Conservation (phyloP, 148 eudicot genomes). For the Hydrangea macrophylla region DNA sequence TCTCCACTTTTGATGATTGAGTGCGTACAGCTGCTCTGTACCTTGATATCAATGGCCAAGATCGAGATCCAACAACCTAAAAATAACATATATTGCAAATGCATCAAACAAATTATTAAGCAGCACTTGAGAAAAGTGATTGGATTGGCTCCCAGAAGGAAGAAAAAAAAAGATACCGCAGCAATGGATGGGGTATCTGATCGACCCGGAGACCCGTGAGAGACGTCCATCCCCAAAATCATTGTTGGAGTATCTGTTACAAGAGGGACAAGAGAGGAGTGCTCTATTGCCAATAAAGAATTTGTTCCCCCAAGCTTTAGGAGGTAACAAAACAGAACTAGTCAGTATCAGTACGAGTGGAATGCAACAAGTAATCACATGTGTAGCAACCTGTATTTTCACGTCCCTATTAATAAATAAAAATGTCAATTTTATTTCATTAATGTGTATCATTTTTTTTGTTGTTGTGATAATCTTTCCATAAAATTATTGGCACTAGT, state of each 20-base stretch:
- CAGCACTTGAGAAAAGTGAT: neutral
- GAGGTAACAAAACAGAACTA: neutral
- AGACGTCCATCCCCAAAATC: constrained; percentile 95
- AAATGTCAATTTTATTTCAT: too few species aligned
- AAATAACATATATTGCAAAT: constrained; percentile 4
- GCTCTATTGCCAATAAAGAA: constrained; percentile 78
- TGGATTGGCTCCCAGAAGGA: neutral
- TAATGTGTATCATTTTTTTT: too few species aligned
- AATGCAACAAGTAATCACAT: constrained; percentile 11
- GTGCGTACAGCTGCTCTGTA: constrained; percentile 80
- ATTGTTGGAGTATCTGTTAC: constrained; percentile 79
- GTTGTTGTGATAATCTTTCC: too few species aligned
- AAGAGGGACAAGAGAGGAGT: constrained; percentile 50
- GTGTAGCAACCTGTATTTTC: too few species aligned
- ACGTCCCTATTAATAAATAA: too few species aligned
- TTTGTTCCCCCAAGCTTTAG: constrained; percentile 87
- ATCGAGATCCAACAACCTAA: constrained; percentile 91
- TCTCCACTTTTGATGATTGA: constrained; percentile 85
- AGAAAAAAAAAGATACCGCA: constrained; percentile 49
- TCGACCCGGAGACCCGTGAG: constrained; percentile 86
- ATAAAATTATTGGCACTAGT: too few species aligned
- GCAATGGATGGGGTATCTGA: constrained; percentile 86
- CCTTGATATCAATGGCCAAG: constrained; percentile 89
- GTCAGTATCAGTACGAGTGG: neutral
- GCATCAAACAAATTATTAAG: neutral